A percentile compares a stretch with the other conserved stretches of the same genome.
These are phyloP conservation scores for Colletotrichum melonis DNA, from an alignment of 2,329 filamentous ascomycete species.

Conservation along the genomic window DNA sequence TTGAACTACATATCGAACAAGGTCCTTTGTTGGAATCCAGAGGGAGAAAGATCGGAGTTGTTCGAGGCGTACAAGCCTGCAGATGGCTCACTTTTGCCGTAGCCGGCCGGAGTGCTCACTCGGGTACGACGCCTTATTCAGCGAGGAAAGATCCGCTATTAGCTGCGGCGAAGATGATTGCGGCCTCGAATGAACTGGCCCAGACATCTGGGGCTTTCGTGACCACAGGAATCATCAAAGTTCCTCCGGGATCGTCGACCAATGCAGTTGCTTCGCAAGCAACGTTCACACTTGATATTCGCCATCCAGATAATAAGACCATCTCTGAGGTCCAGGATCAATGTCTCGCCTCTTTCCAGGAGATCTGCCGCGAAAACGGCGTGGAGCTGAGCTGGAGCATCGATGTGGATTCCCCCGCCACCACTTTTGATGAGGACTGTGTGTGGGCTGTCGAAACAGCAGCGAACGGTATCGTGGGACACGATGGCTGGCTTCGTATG, in stretches of 20 bases:
- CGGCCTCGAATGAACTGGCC: conserved; percentile 73
- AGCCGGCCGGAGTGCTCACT: conserved; percentile 76
- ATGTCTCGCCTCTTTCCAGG: conserved; percentile 39
- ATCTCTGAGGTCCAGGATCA: conserved; percentile 38
- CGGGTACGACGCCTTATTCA: conserved; percentile 77
- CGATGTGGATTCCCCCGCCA: conserved; percentile 71
- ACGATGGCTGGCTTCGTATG: conserved; percentile 49
- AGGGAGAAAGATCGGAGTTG: conserved; percentile 73
- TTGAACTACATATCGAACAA: conserved; percentile 89
- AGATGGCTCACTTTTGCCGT: conserved; percentile 78
- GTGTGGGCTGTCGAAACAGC: conserved; percentile 74
- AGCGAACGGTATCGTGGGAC: conserved; percentile 64
- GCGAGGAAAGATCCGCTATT: conserved; percentile 78
- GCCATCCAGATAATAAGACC: conserved; percentile 30
- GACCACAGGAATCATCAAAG: conserved; percentile 73
- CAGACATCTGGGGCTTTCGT: conserved; percentile 70
- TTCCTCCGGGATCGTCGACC: conserved; percentile 34
- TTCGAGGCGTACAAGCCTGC: conserved; percentile 80
- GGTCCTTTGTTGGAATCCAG: conserved; percentile 78
- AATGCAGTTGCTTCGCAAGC: conserved; percentile 35
- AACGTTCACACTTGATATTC: conserved; percentile 37
- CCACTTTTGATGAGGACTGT: conserved; percentile 75
- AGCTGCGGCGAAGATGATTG: conserved; percentile 74
- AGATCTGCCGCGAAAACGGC: conserved; percentile 41
- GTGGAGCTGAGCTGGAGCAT: conserved; percentile 67